Evolutionary conservation across 495 filamentous ascomycete species (phyloP), one percentile per base, ranked within the genome.

Genomic region (Daldinia grandis): DNA sequence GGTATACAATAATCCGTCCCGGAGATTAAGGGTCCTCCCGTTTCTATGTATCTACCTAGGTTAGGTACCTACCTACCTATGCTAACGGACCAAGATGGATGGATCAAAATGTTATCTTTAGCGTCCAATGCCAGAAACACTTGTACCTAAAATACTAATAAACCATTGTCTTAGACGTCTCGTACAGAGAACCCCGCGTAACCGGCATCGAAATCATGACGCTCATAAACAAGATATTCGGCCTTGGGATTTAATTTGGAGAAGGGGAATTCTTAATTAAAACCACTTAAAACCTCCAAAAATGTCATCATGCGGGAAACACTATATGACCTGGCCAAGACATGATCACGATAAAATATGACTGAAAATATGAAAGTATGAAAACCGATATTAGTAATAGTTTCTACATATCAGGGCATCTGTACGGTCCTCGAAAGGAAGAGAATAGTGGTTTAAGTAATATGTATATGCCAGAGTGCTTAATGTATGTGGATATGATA

Each of bases 1-100:
- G n/a, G n/a, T n/a, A n/a, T n/a, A n/a, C 12, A 27, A 59, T 30
- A 30, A 27, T 50, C 42, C 30, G 27, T 38, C 28, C 30, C 38
- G 42, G 42, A 56, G 55, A 59, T 59, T 61, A 55, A 55, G 57
- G 57, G 56, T 67, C 64, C 24, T 58, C 42, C 6, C 27, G 30
- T 24, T 19, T 50, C 51, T 17, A 30, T 30, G 42, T 47, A 35
- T 62, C 12, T n/a, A n/a, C n/a, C n/a, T n/a, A n/a, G n/a, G n/a
- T n/a, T n/a, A n/a, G n/a, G n/a, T n/a, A n/a, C n/a, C n/a, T n/a
- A n/a, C n/a, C n/a, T n/a, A n/a, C n/a, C n/a, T n/a, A 49, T 27
- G 27, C 25, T 31, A 38, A 65, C 15, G 40, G 31, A 59, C 40
- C 24, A 30, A 53, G 30, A 58, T 21, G 12, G 25, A 49, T 35